phyloP scores from a whole-genome alignment of 257 asterid genomes.

The Echium plantagineum region DNA sequence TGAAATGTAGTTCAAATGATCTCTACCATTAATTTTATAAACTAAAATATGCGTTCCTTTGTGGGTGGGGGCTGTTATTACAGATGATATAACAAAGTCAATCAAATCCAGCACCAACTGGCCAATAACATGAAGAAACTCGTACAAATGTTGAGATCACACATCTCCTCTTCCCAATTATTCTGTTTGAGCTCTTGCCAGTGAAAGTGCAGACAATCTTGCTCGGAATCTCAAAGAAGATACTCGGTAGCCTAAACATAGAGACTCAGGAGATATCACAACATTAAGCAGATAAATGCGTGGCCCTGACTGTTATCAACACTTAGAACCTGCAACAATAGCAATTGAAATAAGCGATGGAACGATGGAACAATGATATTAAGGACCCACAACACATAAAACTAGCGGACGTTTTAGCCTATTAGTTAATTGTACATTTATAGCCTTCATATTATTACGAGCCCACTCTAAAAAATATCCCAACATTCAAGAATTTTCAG shows the following conservation, averaged over 20 bases:
- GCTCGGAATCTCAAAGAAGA: neutral
- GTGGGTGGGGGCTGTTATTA: too few species aligned
- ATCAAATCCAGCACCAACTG: too few species aligned
- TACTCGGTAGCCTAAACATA: neutral
- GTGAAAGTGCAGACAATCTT: neutral
- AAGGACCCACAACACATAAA: neutral
- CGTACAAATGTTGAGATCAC: neutral
- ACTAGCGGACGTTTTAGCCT: neutral
- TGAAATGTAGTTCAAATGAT: too few species aligned
- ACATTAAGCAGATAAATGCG: neutral
- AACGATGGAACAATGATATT: neutral
- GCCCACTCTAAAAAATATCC: neutral
- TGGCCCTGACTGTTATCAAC: neutral
- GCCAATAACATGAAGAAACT: neutral
- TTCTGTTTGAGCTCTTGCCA: neutral
- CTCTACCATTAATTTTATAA: too few species aligned
- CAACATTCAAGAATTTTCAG: neutral
- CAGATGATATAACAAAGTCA: too few species aligned
- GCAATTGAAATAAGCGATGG: neutral
- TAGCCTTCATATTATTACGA: neutral
- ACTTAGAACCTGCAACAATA: neutral
- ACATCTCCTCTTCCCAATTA: neutral
- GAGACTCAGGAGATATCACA: neutral
- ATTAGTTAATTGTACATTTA: too few species aligned
- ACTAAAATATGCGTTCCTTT: too few species aligned